phyloP scores from a whole-genome alignment of 2,329 filamentous ascomycete species.

The Neofusicoccum kwambonambiense region DNA sequence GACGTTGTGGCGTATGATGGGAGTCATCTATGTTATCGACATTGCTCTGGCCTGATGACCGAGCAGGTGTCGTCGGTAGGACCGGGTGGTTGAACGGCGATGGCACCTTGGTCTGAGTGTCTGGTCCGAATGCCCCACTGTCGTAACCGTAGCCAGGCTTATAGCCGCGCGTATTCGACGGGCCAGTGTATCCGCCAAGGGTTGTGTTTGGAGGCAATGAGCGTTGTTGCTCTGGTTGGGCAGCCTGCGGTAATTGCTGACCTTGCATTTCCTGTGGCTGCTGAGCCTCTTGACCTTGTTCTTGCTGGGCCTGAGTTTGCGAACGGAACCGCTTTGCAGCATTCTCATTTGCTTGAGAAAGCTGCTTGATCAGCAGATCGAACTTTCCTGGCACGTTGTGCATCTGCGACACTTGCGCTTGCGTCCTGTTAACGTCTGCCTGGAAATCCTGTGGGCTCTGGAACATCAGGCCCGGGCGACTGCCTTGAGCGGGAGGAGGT shows the following conservation, averaged over 20 bases:
- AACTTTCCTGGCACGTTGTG: conserved; percentile 31
- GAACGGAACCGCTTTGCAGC: conserved; percentile 16
- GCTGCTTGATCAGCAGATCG: conserved; percentile 32
- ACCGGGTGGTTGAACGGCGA: neutral
- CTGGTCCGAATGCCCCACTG: conserved; percentile 16
- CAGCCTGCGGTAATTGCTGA: neutral
- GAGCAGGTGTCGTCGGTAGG: conserved; percentile 5
- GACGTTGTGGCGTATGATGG: conserved; percentile 23
- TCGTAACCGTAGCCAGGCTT: conserved; percentile 18
- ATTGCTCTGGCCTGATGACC: conserved; percentile 26
- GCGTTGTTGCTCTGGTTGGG: neutral
- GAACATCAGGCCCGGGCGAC: conserved; percentile 37
- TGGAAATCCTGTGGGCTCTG: conserved; percentile 47
- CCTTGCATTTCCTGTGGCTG: conserved; percentile 11
- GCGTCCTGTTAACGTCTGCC: conserved; percentile 35
- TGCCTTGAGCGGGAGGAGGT: neutral
- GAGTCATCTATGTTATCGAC: conserved; percentile 29
- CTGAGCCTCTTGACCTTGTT: conserved; percentile 16
- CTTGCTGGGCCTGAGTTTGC: conserved; percentile 10
- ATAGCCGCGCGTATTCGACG: conserved; percentile 18
- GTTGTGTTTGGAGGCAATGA: neutral
- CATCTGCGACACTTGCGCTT: conserved; percentile 22
- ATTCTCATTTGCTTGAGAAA: conserved; percentile 15
- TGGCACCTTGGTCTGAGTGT: conserved; percentile 14
- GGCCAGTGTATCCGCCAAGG: conserved; percentile 12